Percentiles rank a stretch among this genome's conserved stretches.
phyloP scores from a whole-genome alignment of 2,329 filamentous ascomycete genomes.

The Fusarium zealandicum region DNA sequence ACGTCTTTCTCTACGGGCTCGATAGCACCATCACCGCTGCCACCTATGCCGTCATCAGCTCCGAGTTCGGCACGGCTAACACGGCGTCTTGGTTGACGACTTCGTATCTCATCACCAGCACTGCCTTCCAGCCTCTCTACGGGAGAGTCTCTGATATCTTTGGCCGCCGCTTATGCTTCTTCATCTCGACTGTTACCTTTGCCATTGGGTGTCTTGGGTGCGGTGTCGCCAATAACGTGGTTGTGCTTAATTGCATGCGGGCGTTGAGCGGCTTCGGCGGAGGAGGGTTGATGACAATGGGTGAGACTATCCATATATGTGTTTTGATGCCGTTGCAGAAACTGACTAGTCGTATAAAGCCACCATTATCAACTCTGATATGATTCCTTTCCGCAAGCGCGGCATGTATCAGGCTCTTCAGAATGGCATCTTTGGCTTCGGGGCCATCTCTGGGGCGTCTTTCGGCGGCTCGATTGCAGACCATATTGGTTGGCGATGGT shows the following conservation, averaged over 20 bases:
- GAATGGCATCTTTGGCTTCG: conserved; percentile 68
- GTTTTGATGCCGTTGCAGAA: neutral
- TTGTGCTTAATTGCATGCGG: conserved; percentile 68
- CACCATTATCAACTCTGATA: conserved; percentile 66
- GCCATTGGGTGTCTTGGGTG: conserved; percentile 70
- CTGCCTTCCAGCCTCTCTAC: conserved; percentile 75
- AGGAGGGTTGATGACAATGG: conserved; percentile 74
- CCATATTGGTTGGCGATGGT: conserved; percentile 72
- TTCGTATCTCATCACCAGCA: conserved; percentile 74
- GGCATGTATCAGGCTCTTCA: conserved; percentile 69
- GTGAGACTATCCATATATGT: conserved; percentile 47
- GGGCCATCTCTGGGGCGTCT: conserved; percentile 67
- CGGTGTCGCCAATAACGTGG: conserved; percentile 64
- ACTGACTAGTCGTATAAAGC: conserved; percentile 46
- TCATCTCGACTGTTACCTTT: conserved; percentile 69
- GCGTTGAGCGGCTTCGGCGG: conserved; percentile 74
- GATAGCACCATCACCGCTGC: conserved; percentile 78
- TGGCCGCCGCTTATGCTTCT: conserved; percentile 68
- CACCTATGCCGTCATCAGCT: conserved; percentile 76
- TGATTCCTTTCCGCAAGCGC: conserved; percentile 63
- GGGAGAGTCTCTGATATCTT: conserved; percentile 75
- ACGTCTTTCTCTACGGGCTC: conserved; percentile 71
- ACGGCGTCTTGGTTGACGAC: conserved; percentile 79
- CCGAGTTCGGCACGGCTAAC: conserved; percentile 75
- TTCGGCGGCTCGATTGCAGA: conserved; percentile 71